phyloP scores from a whole-genome alignment of 768 basidiomycete species.

The Postia placenta region DNA sequence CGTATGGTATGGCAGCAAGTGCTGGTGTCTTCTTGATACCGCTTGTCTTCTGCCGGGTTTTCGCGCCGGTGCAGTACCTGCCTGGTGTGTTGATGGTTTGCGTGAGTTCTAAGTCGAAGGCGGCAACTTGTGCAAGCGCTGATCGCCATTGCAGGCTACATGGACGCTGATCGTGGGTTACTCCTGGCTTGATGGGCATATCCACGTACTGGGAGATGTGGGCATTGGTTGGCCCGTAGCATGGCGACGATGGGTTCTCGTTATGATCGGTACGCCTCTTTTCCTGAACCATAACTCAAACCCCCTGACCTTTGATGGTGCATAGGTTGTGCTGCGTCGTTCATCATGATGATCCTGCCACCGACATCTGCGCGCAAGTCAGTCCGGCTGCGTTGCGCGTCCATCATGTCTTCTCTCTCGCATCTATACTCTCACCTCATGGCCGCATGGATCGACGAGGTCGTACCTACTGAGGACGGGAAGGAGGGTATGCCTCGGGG shows the following conservation, averaged over 20 bases:
- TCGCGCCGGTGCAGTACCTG: conserved; percentile 34
- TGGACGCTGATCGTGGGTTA: conserved; percentile 45
- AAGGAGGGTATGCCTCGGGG: conserved; percentile 5
- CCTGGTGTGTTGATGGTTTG: conserved; percentile 30
- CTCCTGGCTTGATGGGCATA: conserved; percentile 51
- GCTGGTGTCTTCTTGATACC: conserved; percentile 42
- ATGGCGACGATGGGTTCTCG: conserved; percentile 45
- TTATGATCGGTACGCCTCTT: conserved; percentile 36
- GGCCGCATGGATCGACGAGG: conserved; percentile 32
- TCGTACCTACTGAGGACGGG: conserved; percentile 9
- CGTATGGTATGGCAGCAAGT: conserved; percentile 46
- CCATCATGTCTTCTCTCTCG: conserved; percentile 33
- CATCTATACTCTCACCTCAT: conserved; percentile 37
- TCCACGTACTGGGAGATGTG: conserved; percentile 35
- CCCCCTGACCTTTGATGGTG: not conserved
- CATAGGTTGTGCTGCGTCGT: conserved; percentile 42
- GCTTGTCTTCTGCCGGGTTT: conserved; percentile 44
- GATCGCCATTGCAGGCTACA: conserved; percentile 27
- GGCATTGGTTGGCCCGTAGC: conserved; percentile 49
- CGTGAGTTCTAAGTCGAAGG: conserved; percentile 24
- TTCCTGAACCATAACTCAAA: not conserved
- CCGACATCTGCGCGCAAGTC: conserved; percentile 43
- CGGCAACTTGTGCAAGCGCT: too few relatives aligned
- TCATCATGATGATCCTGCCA: conserved; percentile 49
- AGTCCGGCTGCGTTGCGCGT: conserved; percentile 38